Conservation (phyloP, 208 protist species). For the Kentomonas sorsogonicus region DNA sequence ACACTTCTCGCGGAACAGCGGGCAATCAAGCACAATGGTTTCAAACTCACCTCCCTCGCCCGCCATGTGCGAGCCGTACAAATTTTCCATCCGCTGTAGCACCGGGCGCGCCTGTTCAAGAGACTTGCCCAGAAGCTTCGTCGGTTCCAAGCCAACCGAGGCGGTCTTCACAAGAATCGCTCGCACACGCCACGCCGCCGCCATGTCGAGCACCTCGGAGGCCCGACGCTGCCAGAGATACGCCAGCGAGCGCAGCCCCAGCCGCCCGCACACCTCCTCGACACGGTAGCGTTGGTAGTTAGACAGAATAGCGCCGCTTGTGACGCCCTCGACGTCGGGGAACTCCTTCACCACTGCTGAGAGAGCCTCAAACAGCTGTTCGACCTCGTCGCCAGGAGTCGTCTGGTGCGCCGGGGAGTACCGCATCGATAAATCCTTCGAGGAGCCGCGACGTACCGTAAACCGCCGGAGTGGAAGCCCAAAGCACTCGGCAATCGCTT, state of each 20-base stretch:
- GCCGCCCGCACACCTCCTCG: slow-evolving; percentile 93
- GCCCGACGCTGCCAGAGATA: slow-evolving; percentile 96
- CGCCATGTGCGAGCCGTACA: slow-evolving; percentile 91
- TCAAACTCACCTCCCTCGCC: slow-evolving; percentile 99
- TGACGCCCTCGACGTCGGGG: slow-evolving; percentile 90
- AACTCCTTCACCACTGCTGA: slow-evolving; percentile 79
- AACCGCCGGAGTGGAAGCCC: slow-evolving; percentile 89
- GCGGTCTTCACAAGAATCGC: slow-evolving; percentile 96
- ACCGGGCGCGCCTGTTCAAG: slow-evolving; percentile 66
- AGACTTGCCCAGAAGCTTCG: slow-evolving; percentile 83
- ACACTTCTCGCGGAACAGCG: slow-evolving; percentile 60
- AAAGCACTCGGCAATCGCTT: slow-evolving; percentile 85
- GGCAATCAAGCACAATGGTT: slow-evolving; percentile 97
- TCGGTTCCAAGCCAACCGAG: slow-evolving; percentile 88
- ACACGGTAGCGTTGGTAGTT: slow-evolving; percentile 98
- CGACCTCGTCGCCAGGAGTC: slow-evolving; percentile 97
- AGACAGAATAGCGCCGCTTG: slow-evolving; percentile 96
- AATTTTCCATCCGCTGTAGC: slow-evolving; percentile 42
- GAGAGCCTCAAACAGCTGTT: slow-evolving; percentile 94
- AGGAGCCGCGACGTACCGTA: slow-evolving; percentile 58
- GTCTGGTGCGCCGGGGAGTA: slow-evolving; percentile 64
- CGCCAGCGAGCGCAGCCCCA: slow-evolving; percentile 91
- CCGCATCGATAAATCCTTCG: slow-evolving; percentile 64
- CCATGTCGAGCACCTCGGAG: slow-evolving; percentile 92
- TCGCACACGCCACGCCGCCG: slow-evolving; percentile 64